These are phyloP conservation scores for Pseudogymnoascus sp. DNA, from an alignment of 2,329 filamentous ascomycete genomes.

Conservation along the genomic window DNA sequence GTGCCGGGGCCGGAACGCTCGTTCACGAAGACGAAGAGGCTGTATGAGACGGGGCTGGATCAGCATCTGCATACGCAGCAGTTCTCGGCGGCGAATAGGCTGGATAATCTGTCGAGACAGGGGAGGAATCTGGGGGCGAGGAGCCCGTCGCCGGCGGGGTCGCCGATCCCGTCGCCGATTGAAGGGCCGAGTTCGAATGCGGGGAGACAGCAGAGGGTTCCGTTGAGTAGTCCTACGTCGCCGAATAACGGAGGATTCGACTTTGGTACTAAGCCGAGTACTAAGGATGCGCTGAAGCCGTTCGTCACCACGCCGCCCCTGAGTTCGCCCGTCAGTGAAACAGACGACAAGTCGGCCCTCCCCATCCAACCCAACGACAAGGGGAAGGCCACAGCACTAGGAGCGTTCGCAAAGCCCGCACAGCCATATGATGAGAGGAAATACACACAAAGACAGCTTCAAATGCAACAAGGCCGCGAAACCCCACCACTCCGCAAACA, in stretches of 20 bases:
- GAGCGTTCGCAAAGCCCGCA: constrained; percentile 62
- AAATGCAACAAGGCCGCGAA: constrained; percentile 68
- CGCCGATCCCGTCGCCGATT: constrained; percentile 18
- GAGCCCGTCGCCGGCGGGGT: constrained; percentile 19
- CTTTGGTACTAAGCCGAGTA: constrained; percentile 26
- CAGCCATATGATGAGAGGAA: constrained; percentile 76
- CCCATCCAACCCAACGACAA: constrained; percentile 65
- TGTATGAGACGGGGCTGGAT: constrained; percentile 77
- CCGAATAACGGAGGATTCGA: constrained; percentile 30
- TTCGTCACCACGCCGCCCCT: constrained; percentile 44
- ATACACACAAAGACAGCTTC: constrained; percentile 72
- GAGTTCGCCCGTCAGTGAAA: constrained; percentile 64
- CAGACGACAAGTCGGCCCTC: constrained; percentile 56
- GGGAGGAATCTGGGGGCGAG: constrained; percentile 28
- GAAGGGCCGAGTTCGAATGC: constrained; percentile 39
- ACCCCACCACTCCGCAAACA: constrained; percentile 38
- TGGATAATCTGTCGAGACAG: constrained; percentile 68
- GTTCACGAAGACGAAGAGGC: constrained; percentile 59
- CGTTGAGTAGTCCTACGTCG: constrained; percentile 38
- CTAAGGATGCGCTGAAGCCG: constrained; percentile 26
- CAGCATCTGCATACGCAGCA: constrained; percentile 77
- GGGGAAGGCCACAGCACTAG: constrained; percentile 71
- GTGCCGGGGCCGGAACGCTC: constrained; percentile 49
- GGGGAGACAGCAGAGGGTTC: constrained; percentile 61
- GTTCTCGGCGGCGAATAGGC: constrained; percentile 62